These are phyloP conservation scores for Lactarius sp. DNA, from an alignment of 768 basidiomycete genomes.

Conservation along the genomic window DNA sequence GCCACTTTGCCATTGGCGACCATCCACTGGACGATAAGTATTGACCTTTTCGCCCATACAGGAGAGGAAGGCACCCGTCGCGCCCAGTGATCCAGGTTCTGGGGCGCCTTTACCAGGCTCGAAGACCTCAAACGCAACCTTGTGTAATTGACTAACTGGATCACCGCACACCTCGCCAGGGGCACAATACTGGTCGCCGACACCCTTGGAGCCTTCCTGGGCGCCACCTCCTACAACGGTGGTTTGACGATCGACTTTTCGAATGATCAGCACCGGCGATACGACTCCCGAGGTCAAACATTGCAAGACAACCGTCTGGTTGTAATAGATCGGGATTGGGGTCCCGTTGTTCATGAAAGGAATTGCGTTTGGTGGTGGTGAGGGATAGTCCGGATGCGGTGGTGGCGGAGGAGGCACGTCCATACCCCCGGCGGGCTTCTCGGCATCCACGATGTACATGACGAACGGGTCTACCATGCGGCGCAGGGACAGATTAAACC, in stretches of 20 bases:
- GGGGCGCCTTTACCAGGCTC: constrained; percentile 64
- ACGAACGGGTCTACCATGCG: constrained; percentile 72
- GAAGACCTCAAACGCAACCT: constrained; percentile 90
- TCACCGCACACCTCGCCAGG: constrained; percentile 89
- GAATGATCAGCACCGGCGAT: constrained; percentile 88
- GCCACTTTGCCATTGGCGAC: constrained; percentile 58
- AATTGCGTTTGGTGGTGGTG: constrained; percentile 87
- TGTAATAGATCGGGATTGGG: constrained; percentile 92
- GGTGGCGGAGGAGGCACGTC: constrained; percentile 77
- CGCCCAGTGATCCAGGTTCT: constrained; percentile 72
- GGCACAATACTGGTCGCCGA: constrained; percentile 76
- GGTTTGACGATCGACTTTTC: constrained; percentile 88
- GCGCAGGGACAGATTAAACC: constrained; percentile 12
- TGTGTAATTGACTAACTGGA: constrained; percentile 92
- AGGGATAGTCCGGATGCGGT: constrained; percentile 85
- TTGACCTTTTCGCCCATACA: constrained; percentile 95
- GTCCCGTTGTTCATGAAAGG: constrained; percentile 77
- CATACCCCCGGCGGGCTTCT: constrained; percentile 71
- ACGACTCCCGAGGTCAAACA: constrained; percentile 92
- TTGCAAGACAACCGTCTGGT: constrained; percentile 92
- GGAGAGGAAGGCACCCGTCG: constrained; percentile 77
- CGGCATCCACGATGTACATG: constrained; percentile 95
- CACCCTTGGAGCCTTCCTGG: constrained; percentile 80
- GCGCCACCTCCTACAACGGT: constrained; percentile 88
- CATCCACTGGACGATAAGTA: constrained; percentile 80